A percentile compares a stretch with the other conserved stretches of the same genome.
phyloP scores from a whole-genome alignment of 176 grass and related monocot genomes.

The Metroxylon sagu region DNA sequence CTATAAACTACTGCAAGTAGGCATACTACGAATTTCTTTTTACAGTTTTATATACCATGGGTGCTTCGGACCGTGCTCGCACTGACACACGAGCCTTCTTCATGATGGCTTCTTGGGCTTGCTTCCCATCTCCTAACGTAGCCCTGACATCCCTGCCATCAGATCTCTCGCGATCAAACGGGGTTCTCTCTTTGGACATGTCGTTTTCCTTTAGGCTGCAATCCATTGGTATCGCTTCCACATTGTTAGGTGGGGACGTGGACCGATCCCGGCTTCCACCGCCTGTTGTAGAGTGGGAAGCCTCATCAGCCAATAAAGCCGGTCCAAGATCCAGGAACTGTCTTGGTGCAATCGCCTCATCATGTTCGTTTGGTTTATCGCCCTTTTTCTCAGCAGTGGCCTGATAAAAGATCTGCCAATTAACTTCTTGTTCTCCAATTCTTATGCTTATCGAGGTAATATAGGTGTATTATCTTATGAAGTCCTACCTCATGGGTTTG shows the following conservation, averaged over 20 bases:
- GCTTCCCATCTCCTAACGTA: conserved; percentile 12
- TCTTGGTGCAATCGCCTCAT: conserved; percentile 27
- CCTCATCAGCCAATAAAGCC: conserved; percentile 19
- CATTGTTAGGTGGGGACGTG: conserved; percentile 16
- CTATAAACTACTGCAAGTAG: too few species aligned
- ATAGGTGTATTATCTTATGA: background rate
- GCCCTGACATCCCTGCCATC: background rate
- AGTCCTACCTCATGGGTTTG: conserved; percentile 17
- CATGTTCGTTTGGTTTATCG: background rate
- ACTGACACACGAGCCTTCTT: conserved; percentile 89
- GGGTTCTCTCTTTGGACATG: conserved; percentile 21
- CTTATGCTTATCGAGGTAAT: too few species aligned
- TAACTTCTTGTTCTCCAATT: too few species aligned
- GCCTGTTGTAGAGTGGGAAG: conserved; percentile 70
- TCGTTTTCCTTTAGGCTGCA: too few species aligned
- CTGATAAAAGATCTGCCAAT: background rate
- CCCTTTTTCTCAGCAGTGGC: background rate
- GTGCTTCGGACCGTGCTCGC: conserved; percentile 85
- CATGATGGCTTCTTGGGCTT: conserved; percentile 60
- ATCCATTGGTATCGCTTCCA: too few species aligned
- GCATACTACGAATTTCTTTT: too few species aligned
- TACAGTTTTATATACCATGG: conserved; percentile 36
- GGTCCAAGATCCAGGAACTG: conserved; percentile 42
- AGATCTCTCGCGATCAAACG: conserved; percentile 6
- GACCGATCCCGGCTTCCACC: conserved; percentile 46